phyloP scores from a whole-genome alignment of 83 land plant species.

The Picea engelmannii region DNA sequence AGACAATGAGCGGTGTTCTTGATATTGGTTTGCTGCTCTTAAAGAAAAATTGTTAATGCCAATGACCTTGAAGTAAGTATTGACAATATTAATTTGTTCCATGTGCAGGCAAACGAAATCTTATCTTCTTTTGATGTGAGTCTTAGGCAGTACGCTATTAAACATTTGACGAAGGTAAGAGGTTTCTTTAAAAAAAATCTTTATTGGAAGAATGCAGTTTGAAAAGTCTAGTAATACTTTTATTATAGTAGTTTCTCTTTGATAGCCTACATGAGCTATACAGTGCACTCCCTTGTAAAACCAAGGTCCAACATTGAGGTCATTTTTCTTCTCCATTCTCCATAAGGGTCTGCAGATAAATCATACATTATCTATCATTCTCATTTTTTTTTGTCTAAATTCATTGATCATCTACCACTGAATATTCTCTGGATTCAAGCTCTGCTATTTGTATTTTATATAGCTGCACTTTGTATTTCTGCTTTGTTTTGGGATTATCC shows the following conservation, averaged over 20 bases:
- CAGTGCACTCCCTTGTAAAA: background rate
- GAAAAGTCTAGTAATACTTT: background rate
- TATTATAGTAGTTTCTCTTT: background rate
- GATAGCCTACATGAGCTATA: background rate
- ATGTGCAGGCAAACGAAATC: constrained; percentile 48
- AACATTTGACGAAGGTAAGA: constrained; percentile 15
- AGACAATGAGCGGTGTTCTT: background rate
- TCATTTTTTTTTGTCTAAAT: background rate
- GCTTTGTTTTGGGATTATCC: background rate
- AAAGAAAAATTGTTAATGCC: background rate
- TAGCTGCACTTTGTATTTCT: background rate
- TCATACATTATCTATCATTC: background rate
- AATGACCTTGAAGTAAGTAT: too few relatives aligned
- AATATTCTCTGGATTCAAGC: background rate
- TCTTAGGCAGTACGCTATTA: constrained; percentile 39
- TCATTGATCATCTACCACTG: background rate
- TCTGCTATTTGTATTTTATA: background rate
- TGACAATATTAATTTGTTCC: background rate
- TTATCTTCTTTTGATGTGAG: constrained; percentile 49
- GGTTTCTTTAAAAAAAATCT: background rate
- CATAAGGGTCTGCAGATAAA: background rate
- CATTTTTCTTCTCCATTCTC: background rate
- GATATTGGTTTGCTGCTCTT: background rate
- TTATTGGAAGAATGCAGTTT: background rate
- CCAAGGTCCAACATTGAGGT: background rate